These are phyloP conservation scores for Pythium sukuiense DNA, from an alignment of 352 stramenopile genomes.

Conservation along the genomic window DNA sequence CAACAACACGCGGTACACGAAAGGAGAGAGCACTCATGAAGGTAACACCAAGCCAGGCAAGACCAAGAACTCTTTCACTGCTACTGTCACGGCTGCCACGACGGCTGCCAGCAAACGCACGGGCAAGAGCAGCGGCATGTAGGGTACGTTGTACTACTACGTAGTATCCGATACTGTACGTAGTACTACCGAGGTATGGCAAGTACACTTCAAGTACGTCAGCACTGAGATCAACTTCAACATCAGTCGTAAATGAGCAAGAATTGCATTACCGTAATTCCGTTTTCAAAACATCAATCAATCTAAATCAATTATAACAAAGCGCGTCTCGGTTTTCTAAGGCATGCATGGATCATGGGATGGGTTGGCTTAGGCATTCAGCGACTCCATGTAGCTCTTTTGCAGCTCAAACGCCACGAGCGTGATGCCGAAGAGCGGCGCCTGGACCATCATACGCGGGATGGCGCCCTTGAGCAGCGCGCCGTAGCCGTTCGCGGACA, in stretches of 20 bases:
- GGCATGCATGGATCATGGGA: neutral
- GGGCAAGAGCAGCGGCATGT: conserved; percentile 13
- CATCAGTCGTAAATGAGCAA: neutral
- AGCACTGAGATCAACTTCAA: neutral
- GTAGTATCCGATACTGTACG: no score
- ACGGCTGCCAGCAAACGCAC: conserved; percentile 10
- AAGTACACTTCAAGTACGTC: no score
- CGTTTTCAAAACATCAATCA: neutral
- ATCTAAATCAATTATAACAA: neutral
- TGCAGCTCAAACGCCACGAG: conserved; percentile 86
- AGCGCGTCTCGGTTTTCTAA: neutral
- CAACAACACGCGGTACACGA: conserved; percentile 8
- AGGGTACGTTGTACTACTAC: neutral
- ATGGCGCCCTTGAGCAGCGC: conserved; percentile 86
- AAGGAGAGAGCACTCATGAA: conserved; percentile 5
- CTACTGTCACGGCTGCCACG: neutral
- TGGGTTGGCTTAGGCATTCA: conserved; percentile 15
- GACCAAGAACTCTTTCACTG: neutral
- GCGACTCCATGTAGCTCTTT: conserved; percentile 86
- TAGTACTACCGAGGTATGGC: no score
- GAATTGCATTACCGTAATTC: no score
- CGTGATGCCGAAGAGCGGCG: conserved; percentile 84
- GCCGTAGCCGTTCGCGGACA: conserved; percentile 67
- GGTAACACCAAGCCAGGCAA: neutral
- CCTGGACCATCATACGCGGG: conserved; percentile 88